Evolutionary conservation across 2,329 filamentous ascomycete genomes (phyloP).

Genomic region (Calonectria ilicicola): DNA sequence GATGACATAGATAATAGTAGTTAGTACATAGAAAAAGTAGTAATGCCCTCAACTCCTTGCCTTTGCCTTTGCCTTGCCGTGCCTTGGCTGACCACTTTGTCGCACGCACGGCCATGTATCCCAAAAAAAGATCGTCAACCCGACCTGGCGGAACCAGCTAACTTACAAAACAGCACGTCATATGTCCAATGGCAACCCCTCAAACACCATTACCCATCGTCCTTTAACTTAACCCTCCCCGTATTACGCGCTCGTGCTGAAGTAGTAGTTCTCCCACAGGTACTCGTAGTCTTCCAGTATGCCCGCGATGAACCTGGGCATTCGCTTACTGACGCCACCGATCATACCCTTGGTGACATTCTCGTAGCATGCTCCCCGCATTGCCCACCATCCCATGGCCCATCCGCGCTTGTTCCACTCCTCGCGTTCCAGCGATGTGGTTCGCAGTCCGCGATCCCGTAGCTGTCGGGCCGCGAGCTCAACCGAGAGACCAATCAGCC

Average conservation of each 20-base stretch:
- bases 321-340: constrained; percentile 77
- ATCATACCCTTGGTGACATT: constrained; percentile 85
- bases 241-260: constrained; percentile 67
- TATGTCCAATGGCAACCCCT: neutral
- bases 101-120: neutral
- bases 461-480: constrained; percentile 93
- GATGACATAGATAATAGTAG: constrained; percentile 1
- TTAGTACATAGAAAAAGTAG: constrained; percentile 1
- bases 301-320: constrained; percentile 84
- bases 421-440: constrained; percentile 89
- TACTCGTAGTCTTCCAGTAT: constrained; percentile 97
- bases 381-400: constrained; percentile 94
- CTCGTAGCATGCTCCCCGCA: constrained; percentile 98
- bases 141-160: neutral
- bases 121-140: constrained; percentile 14
- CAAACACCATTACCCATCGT: constrained; percentile 3
- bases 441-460: constrained; percentile 77
- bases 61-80: neutral
- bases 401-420: constrained; percentile 90
- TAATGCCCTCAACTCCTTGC: constrained; percentile 5
- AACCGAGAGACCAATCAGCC: constrained; percentile 86
- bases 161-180: neutral
- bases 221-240: neutral
- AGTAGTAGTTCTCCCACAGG: constrained; percentile 98
- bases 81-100: neutral